Conservation (phyloP, 805 yeast genomes). For the Schwanniomyces pseudopolymorphus region DNA sequence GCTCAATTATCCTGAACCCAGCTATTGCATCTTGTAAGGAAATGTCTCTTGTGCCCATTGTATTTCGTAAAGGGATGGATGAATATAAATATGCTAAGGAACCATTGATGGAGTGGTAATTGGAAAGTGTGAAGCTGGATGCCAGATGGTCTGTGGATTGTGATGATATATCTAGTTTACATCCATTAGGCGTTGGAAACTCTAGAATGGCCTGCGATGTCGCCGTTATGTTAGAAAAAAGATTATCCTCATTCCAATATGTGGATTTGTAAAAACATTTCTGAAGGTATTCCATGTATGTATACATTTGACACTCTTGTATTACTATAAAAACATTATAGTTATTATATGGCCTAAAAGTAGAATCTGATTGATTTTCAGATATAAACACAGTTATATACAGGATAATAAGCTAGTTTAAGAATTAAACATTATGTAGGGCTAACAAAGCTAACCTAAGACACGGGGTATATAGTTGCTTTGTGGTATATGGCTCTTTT, state of each 20-base stretch:
- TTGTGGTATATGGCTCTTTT: too few species aligned
- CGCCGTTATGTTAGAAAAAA: conserved; percentile 73
- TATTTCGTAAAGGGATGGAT: conserved; percentile 52
- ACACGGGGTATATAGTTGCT: too few species aligned
- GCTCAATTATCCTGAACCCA: conserved; percentile 63
- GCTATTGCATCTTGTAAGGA: conserved; percentile 67
- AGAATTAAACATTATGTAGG: neutral
- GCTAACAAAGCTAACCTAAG: neutral
- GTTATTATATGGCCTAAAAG: neutral
- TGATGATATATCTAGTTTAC: conserved; percentile 64
- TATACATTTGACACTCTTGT: conserved; percentile 48
- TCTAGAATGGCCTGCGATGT: conserved; percentile 69
- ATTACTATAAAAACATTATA: neutral
- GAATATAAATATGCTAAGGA: conserved; percentile 80
- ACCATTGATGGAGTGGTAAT: conserved; percentile 67
- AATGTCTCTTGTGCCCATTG: conserved; percentile 51
- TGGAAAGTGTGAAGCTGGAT: conserved; percentile 69
- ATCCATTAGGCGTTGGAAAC: conserved; percentile 69
- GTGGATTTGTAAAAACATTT: conserved; percentile 68
- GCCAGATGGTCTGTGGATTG: conserved; percentile 69
- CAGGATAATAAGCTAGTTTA: neutral
- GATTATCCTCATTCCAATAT: conserved; percentile 77
- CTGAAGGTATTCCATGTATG: conserved; percentile 85
- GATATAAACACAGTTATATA: neutral
- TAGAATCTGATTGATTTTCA: neutral